Base-by-base conservation (phyloP, 192 early-diverging fungal species). In the Powellomyces hirtus region DNA sequence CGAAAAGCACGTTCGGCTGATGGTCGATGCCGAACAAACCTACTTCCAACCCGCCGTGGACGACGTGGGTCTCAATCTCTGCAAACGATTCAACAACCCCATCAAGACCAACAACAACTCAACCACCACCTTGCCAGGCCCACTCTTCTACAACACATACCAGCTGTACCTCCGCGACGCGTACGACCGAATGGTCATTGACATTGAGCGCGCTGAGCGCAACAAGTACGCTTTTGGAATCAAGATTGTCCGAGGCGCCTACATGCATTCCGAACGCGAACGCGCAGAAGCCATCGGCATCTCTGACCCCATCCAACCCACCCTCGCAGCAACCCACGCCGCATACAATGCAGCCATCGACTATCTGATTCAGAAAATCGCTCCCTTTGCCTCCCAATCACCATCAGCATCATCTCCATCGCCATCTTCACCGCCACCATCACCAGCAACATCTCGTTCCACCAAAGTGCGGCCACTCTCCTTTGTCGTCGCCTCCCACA, bases 41-140 rank as follows among this genome's bases (percentile, higher is more conserved):
- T 93, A 96, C 74, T 94, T 94, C 79, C 96, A 97, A 81, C 84
- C 90, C 4, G 90, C 91, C 22, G 93, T 98, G 72, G 94, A 98
- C 77, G 87, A 88, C 59, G 81, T 93, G 8, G 90, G 89, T 8
- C 71, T 92, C 34, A 77, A 80, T 18, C 72, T 98, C 42, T 84
- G 85, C 73, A 72, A 78, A 46, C 78, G 82, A 66, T 93, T 85
- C 80, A 96, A 98, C 78, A 58, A 72, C 22, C 33, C 63, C 8
- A 31, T 71, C 33, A n/a, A 31, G 14, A 66, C 46, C 6, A 52
- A 13, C 26, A 56, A 55, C 44, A 24, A 18, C n/a, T 14, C 2
- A 24, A 24, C n/a, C 46, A 56, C 6, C 24, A 56, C 53, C 29
- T 14, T 56, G 1, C 31, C 31, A 34, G 74, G 70, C 11, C 90